Base-by-base conservation (phyloP, 306 rosid genomes). In the Prunus fruticosa region DNA sequence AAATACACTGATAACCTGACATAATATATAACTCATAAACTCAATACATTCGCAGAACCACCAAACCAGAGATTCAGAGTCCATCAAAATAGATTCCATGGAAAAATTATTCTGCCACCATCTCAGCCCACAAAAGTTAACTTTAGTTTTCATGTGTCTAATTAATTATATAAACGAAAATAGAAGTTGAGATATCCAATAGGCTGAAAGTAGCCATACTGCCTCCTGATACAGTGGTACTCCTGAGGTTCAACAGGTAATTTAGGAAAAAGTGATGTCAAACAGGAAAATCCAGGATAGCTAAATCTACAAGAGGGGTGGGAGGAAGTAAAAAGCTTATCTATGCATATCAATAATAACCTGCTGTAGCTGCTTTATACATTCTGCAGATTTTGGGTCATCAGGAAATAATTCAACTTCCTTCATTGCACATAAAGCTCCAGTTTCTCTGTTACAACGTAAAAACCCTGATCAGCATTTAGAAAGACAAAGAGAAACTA, bases 371-470 rank as follows among this genome's bases (percentile, higher is more conserved):
- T 96, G 99, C 85, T 91, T 96, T 72, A 91, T 92, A 83, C 89
- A 80, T 78, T 96, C 99, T 13, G 89, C 93, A 12, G 98, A 86
- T 84, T 96, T 96, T 45, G 98, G 98, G 79, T 96, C 99, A 77
- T 93, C 99, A 18, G 77, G 89, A 80, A 86, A 85, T 75, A 93
- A 79, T 69, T 93, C 99, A 57, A 83, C 99, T 84, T 96, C 99
- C 85, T 96, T 96, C 99, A 96, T 91, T 54, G 99, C 99, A 87
- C 98, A 96, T 84, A 96, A 82, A 72, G 99, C 93, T 78, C 99
- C 99, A 66, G 95, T 96, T 84, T 87, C 88, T 73, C 98, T 95
- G 81, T 27, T 30, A 67, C 49, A 50, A 67, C 41, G 3, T 3
- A 67, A 60, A 76, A n/a, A 19, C 28, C 23, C 6, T 75, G 23